Evolutionary conservation across 2,329 filamentous ascomycete genomes (phyloP), one percentile per base, ranked within the genome.

Genomic region (Calonectria montana): DNA sequence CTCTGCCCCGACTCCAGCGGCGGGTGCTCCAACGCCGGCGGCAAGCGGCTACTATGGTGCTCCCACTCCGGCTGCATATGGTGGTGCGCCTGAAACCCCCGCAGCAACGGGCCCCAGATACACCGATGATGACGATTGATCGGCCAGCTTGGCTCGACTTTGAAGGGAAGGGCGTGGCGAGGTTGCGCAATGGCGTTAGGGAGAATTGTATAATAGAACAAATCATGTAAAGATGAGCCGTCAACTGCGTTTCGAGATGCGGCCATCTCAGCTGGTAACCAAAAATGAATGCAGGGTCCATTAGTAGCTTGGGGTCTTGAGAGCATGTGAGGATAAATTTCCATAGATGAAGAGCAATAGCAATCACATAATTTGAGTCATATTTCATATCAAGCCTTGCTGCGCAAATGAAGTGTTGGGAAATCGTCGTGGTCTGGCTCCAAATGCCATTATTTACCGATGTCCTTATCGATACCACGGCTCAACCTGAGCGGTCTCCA

Each of bases 21-120:
- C 87, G 10, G 89, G 85, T 69, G 93, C 93, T 18, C 92, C 93
- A 0, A 95, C 93, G 0, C 93, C 93, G 0, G 92, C 90, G 29
- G 92, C 91, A 1, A 90, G 53, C 8, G 53, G 53, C n/a, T 89
- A 89, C 72, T 91, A 90, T 71, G 86, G 88, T 35, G 91, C 91
- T 25, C 90, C 91, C 1, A 93, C 91, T n/a, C 91, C 91, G 70
- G 91, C 90, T 2, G 91, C 91, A 5, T 89, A 88, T 68, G 85
- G 78, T 31, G 85, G 87, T 15, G 86, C 87, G 31, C 86, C 90
- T 2, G 91, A 91, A 81, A 92, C 90, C 21, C 90, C 91, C 31
- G 91, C 90, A 23, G 90, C 89, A 4, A 90, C 88, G 63, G 89
- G 88, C 16, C 89, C 88, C 47, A 82, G 86, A 72, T 89, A 90